These are phyloP conservation scores for Leccinellum luteum DNA, from an alignment of 768 basidiomycete genomes.

Conservation along the genomic window DNA sequence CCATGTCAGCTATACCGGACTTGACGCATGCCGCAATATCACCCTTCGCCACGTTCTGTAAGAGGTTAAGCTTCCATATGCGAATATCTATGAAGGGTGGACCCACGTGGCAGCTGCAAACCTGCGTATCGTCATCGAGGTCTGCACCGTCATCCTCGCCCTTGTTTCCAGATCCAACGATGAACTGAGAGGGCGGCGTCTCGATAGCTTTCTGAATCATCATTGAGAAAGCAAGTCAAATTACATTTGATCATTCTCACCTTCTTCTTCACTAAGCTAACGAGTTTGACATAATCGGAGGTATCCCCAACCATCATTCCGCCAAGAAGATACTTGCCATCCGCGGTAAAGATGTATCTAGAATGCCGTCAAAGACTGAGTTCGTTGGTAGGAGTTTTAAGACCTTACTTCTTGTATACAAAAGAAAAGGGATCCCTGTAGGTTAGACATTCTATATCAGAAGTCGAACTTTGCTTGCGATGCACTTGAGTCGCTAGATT, in stretches of 20 bases:
- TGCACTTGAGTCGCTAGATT: neutral
- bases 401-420: slow-evolving; percentile 61
- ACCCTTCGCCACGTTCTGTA: slow-evolving; percentile 62
- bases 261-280: slow-evolving; percentile 70
- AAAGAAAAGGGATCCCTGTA: slow-evolving; percentile 73
- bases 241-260: slow-evolving; percentile 23
- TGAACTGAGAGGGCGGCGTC: slow-evolving; percentile 62
- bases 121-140: slow-evolving; percentile 67
- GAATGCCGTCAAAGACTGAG: neutral
- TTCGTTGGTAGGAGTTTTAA: neutral
- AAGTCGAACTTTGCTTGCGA: neutral
- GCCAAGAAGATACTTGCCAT: slow-evolving; percentile 69
- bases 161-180: slow-evolving; percentile 50
- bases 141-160: slow-evolving; percentile 60
- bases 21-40: slow-evolving; percentile 49
- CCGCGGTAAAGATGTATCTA: slow-evolving; percentile 64
- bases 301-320: slow-evolving; percentile 83
- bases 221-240: neutral
- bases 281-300: slow-evolving; percentile 63
- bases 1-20: slow-evolving; percentile 47
- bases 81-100: neutral
- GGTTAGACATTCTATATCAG: slow-evolving; percentile 50
- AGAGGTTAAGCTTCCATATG: neutral
- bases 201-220: slow-evolving; percentile 57
- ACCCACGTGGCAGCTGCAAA: slow-evolving; percentile 65